Base-by-base conservation (phyloP, 2,329 filamentous ascomycete species). In the Plectosphaerella sp. region DNA sequence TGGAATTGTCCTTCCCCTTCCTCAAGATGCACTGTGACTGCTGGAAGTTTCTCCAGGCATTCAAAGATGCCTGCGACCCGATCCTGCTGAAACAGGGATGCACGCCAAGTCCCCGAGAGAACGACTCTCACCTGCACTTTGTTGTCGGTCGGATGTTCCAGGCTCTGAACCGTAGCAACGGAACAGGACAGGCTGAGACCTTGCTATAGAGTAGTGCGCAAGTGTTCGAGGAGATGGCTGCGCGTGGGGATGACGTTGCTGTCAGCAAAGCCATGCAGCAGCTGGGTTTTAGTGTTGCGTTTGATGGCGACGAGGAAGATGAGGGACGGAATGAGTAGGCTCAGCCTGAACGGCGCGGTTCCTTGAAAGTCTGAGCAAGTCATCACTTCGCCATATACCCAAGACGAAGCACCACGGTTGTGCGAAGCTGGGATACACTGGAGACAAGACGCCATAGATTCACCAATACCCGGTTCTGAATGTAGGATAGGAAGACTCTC, bases 1-100 rank as follows among this genome's bases (percentile, higher is more conserved):
- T 68, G 1, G 68, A 72, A 53, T 48, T 74, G 5, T 55, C 58
- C 0, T 72, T 75, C 48, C 70, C 74, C n/a, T 73, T 73, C 50
- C 55, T 74, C 28, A 14, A 45, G 5, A 57, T 78, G 53, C 75
- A 76, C 55, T 65, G 67, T 3, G 50, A 52, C 24, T 72, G 68
- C 61, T 77, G 72, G 72, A 54, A 53, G 14, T 46, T 73, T 3
- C 64, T 78, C 10, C 61, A 66, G 3, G 22, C 41, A 2, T 55
- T 74, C 4, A 64, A 63, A 10, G 56, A 68, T 3, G 51, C 52
- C 2, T 69, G 66, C 46, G 61, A 67, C 15, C 46, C 61, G 0
- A 10, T 64, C 0, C 61, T 77, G 8, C 54, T 57, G 15, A n/a
- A n/a, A n/a, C 24, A 65, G n/a, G 55, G 69, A 9, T 71, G 60